Evolutionary conservation across 306 rosid species (phyloP).

Genomic region (Castanea sativa): DNA sequence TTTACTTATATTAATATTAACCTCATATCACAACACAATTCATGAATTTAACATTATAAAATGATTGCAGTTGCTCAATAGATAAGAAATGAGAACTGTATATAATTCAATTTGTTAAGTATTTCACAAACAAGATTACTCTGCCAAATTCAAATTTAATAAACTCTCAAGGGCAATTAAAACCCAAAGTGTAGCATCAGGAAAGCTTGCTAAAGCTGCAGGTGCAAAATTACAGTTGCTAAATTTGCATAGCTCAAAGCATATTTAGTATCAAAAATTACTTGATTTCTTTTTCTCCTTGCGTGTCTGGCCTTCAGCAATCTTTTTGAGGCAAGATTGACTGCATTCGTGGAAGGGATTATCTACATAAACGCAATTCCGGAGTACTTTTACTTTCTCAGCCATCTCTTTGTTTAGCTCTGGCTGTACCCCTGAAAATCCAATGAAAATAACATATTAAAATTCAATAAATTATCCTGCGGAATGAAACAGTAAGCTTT

Average conservation of each 20-base stretch:
- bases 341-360: slow-evolving; percentile 96
- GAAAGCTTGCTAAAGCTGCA: background rate
- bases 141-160: background rate
- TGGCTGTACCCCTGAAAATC: slow-evolving; percentile 15
- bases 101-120: background rate
- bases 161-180: background rate
- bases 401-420: slow-evolving; percentile 55
- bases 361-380: slow-evolving; percentile 57
- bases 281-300: slow-evolving; percentile 58
- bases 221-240: background rate
- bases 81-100: background rate
- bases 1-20: too few species aligned
- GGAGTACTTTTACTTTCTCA: slow-evolving; percentile 42
- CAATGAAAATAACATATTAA: background rate
- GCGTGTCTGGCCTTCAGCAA: slow-evolving; percentile 54
- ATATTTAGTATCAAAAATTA: slow-evolving; percentile 21
- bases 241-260: background rate
- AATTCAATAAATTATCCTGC: background rate
- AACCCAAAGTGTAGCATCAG: background rate
- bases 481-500: background rate
- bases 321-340: slow-evolving; percentile 55
- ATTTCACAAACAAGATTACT: background rate
- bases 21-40: background rate
- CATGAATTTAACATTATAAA: background rate
- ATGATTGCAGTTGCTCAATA: background rate